Base-by-base conservation (phyloP, 345 rosid species). In the Gynandropsis gynandra region DNA sequence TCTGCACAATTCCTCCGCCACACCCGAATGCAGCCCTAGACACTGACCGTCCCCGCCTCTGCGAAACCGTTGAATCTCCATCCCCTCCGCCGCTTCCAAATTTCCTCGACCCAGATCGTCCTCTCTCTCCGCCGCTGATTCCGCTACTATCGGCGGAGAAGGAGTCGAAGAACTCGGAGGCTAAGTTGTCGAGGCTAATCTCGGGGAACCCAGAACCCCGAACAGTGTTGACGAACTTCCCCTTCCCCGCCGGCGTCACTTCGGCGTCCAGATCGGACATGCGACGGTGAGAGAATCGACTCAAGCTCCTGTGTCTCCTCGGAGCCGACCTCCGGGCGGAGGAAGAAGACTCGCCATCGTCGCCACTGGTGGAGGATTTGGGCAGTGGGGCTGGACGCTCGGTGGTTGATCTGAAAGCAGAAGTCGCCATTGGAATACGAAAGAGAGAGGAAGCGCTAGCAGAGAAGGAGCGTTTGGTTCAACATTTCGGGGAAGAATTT, bases 121-220 rank as follows among this genome's bases (percentile, higher is more conserved):
- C 86, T 45, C 82, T 68, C 37, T 62, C 72, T 10, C 68, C 59
- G 17, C 68, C 47, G 34, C 70, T 65, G 20, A 65, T 8, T 18
- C 62, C 70, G 31, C 65, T 24, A 24, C 29, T 59, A 35, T 59
- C 65, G 5, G 56, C 53, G 16, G 73, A 68, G 46, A 68, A 70
- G 2, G 80, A 85, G 43, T 64, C 69, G 34, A 87, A 92, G 58
- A 87, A 69, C 74, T 79, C 78, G 2, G 75, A 50, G 24, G 87
- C 81, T 50, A 92, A 85, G 68, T 85, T 93, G 43, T 92, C 93
- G 51, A 92, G 89, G 65, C 84, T 85, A 36, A 81, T 73, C 69
- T 92, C 98, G 13, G 78, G 77, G 54, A 85, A 78, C 10, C 76
- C 84, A 33, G 96, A 79, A n/a, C 96, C 98, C 56, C 98, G 75